Conservation (phyloP, 257 asterid species). For the Solanum bulbocastanum region DNA sequence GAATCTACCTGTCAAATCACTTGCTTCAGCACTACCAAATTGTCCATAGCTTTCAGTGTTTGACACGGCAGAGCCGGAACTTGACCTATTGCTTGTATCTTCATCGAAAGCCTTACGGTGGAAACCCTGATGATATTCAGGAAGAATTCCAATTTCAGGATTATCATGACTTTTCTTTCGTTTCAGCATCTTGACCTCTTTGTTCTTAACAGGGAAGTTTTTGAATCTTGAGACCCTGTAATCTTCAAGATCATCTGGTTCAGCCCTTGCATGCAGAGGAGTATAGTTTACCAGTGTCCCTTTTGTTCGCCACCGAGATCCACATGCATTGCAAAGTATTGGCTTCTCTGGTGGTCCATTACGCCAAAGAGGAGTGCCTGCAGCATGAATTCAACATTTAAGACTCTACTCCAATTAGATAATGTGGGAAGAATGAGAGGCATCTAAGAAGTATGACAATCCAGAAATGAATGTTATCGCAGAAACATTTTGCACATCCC, state of each 20-base stretch:
- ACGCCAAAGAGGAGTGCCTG: conserved; percentile 99
- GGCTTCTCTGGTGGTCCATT: conserved; percentile 99
- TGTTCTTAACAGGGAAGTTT: conserved; percentile 42
- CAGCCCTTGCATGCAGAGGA: conserved; percentile 89
- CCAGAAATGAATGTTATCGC: background rate
- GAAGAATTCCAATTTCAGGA: conserved; percentile 38
- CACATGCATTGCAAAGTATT: conserved; percentile 97
- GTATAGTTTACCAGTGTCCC: conserved; percentile 86
- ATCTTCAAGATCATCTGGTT: conserved; percentile 64
- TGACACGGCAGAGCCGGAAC: conserved; percentile 96
- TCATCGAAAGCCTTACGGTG: conserved; percentile 50
- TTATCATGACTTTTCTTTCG: conserved; percentile 44
- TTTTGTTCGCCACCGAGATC: conserved; percentile 98
- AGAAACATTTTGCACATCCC: background rate
- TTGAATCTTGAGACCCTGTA: conserved; percentile 50
- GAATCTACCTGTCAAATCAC: conserved; percentile 81
- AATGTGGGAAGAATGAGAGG: background rate
- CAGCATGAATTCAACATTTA: conserved; percentile 6
- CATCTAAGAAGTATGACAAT: background rate
- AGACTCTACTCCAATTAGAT: conserved; percentile 1
- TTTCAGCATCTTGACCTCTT: conserved; percentile 53
- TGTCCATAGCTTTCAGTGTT: conserved; percentile 85
- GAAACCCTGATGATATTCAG: conserved; percentile 42
- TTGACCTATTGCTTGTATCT: conserved; percentile 85
- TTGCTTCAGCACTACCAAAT: conserved; percentile 73